These are phyloP conservation scores for Botrytis fabae DNA, from an alignment of 2,329 filamentous ascomycete species.

Conservation along the genomic window DNA sequence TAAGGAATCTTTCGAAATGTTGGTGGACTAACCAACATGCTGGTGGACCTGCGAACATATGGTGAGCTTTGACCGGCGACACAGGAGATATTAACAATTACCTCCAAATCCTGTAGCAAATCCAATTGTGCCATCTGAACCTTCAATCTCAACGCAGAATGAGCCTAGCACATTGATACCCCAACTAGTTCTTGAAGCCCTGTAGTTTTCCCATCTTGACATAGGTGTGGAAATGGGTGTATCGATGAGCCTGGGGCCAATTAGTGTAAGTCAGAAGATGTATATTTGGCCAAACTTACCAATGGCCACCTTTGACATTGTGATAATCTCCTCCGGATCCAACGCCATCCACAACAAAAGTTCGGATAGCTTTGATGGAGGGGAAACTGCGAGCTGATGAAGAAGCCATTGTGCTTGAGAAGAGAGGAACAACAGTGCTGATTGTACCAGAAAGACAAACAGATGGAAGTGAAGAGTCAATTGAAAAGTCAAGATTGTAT, in stretches of 20 bases:
- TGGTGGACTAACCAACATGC: slow-evolving; percentile 92
- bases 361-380: slow-evolving; percentile 72
- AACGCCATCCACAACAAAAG: slow-evolving; percentile 68
- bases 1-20: slow-evolving; percentile 89
- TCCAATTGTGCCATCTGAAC: slow-evolving; percentile 85
- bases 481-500: background rate
- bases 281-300: slow-evolving; percentile 46
- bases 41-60: slow-evolving; percentile 61
- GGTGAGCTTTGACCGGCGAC: slow-evolving; percentile 21
- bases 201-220: slow-evolving; percentile 85
- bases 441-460: background rate
- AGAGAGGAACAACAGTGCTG: slow-evolving; percentile 11
- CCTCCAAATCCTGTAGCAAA: slow-evolving; percentile 93
- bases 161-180: slow-evolving; percentile 94
- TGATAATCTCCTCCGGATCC: slow-evolving; percentile 78
- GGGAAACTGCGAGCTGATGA: slow-evolving; percentile 54
- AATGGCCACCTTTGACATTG: slow-evolving; percentile 77
- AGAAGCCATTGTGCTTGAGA: slow-evolving; percentile 32
- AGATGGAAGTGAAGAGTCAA: slow-evolving; percentile 8
- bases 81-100: slow-evolving; percentile 37
- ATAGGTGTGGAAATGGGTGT: slow-evolving; percentile 90
- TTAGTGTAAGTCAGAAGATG: background rate
- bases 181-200: slow-evolving; percentile 85
- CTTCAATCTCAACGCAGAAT: slow-evolving; percentile 87
- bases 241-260: slow-evolving; percentile 75